These are phyloP conservation scores for Plasmodiophora brassicae DNA, from an alignment of 208 protist genomes.

Conservation along the genomic window DNA sequence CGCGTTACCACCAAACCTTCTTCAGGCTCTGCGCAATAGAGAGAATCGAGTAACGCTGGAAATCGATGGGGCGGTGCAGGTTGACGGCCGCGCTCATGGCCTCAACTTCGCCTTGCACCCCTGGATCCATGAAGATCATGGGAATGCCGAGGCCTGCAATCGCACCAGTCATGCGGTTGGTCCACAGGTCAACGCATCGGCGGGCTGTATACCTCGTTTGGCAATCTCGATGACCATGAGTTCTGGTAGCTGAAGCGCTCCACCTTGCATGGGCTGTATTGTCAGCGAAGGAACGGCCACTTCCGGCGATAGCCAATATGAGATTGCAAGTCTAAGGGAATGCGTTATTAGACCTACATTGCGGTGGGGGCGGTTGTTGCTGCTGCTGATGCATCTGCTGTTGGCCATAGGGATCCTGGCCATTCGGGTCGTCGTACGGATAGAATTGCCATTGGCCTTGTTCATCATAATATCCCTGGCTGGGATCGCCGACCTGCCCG, in stretches of 20 bases:
- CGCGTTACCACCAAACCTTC: not conserved
- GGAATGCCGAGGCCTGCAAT: not conserved
- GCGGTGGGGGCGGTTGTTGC: not conserved
- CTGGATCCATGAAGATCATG: not conserved
- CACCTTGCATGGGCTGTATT: not conserved
- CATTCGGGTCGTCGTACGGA: not conserved
- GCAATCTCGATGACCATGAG: not conserved
- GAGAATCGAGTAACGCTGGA: not conserved
- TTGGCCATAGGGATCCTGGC: not conserved
- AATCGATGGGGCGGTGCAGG: not conserved
- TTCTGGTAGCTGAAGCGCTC: not conserved
- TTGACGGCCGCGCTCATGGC: not conserved
- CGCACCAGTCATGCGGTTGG: not conserved
- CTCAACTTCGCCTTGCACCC: not conserved
- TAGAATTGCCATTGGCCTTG: constrained; percentile 11
- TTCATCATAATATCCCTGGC: constrained; percentile 30
- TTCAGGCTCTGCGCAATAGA: not conserved
- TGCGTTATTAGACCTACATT: not conserved
- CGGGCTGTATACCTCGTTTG: not conserved
- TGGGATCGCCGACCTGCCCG: no score
- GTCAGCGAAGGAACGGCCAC: not conserved
- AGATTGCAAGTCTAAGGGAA: not conserved
- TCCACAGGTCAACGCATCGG: not conserved
- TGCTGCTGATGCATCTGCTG: not conserved
- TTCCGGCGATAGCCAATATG: not conserved